phyloP scores from a whole-genome alignment of 495 filamentous ascomycete genomes.

The Aspergillus incahuasiensis region DNA sequence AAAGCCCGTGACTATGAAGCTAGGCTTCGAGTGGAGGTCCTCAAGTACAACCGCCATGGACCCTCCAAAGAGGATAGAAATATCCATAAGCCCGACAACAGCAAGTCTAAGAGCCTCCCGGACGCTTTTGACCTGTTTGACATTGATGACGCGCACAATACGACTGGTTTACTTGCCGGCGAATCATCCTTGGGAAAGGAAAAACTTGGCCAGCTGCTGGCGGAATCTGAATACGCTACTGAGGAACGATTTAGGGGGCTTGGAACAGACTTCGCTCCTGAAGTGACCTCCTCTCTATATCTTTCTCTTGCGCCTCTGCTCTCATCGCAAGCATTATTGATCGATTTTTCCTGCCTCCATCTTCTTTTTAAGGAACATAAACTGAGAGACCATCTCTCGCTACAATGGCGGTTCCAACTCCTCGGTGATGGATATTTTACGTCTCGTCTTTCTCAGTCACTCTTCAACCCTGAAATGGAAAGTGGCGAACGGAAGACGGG shows the following conservation, averaged over 20 bases:
- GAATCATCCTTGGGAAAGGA: conserved; percentile 24
- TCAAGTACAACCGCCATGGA: conserved; percentile 31
- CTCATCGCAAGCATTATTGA: conserved; percentile 64
- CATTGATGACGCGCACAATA: conserved; percentile 27
- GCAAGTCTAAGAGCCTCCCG: conserved; percentile 8
- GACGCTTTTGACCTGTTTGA: conserved; percentile 38
- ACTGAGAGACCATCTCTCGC: conserved; percentile 66
- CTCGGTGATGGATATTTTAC: conserved; percentile 80
- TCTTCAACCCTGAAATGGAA: conserved; percentile 82
- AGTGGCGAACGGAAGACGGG: conserved; percentile 69
- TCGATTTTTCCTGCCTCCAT: conserved; percentile 73
- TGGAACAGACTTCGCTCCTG: conserved; percentile 53
- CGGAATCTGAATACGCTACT: conserved; percentile 13
- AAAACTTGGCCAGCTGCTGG: conserved; percentile 26
- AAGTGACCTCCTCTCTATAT: conserved; percentile 63
- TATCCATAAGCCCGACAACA: not conserved
- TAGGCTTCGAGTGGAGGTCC: conserved; percentile 39
- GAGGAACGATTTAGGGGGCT: conserved; percentile 3
- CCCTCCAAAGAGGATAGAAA: not conserved
- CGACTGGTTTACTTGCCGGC: conserved; percentile 24
- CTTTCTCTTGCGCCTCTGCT: conserved; percentile 75
- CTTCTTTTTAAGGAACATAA: conserved; percentile 73
- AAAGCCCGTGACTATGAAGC: conserved; percentile 61
- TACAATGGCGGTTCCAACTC: conserved; percentile 78
- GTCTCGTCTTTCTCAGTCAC: conserved; percentile 69